These are phyloP conservation scores for Acer yangbiense DNA, from an alignment of 345 rosid species.

Conservation along the genomic window DNA sequence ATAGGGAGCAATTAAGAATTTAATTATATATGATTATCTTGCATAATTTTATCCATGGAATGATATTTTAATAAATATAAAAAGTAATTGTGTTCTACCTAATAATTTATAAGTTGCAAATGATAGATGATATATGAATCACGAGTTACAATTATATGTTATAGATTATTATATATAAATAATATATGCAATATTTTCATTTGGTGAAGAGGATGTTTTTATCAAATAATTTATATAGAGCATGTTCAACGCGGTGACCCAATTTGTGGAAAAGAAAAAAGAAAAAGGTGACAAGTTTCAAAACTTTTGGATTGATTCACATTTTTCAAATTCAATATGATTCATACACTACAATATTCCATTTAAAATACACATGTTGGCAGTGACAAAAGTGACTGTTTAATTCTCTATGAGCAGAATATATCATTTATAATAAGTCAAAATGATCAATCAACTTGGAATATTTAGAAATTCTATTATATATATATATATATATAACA, in stretches of 20 bases:
- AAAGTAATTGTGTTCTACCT: no score
- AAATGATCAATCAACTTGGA: not conserved
- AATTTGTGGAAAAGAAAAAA: not conserved
- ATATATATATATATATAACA: no score
- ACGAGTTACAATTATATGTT: not conserved
- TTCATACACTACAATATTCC: not conserved
- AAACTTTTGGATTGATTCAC: not conserved
- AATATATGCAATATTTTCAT: not conserved
- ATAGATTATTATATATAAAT: not conserved
- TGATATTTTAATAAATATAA: no score
- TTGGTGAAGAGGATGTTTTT: not conserved
- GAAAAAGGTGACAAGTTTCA: not conserved
- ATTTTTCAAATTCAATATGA: not conserved
- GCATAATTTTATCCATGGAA: no score
- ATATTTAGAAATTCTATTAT: not conserved
- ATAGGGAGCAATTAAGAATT: no score
- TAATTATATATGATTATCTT: no score
- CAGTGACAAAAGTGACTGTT: not conserved
- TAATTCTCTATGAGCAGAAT: not conserved
- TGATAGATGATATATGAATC: not conserved
- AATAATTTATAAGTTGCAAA: no score
- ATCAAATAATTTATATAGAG: not conserved
- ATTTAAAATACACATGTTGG: not conserved
- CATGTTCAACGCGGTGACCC: not conserved
- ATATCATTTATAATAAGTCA: not conserved